Conservation (phyloP, 179 eudicot species). For the Heliamphora pulchella region DNA sequence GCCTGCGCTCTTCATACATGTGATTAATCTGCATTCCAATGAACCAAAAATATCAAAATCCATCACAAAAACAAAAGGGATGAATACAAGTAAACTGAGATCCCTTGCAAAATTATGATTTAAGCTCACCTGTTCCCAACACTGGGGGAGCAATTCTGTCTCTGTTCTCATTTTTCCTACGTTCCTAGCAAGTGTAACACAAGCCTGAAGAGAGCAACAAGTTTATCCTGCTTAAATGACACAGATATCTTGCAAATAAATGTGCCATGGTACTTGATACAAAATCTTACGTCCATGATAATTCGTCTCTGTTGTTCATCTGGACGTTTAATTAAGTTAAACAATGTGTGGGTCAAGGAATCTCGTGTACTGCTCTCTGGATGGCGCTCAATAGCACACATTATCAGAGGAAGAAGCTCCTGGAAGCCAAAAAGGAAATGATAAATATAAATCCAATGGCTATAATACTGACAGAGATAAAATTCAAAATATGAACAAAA, state of each 20-base stretch:
- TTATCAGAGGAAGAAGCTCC: constrained; percentile 99
- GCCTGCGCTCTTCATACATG: constrained; percentile 94
- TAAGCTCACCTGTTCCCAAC: constrained; percentile 94
- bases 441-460: background rate
- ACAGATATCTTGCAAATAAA: constrained; percentile 11
- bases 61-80: constrained; percentile 8
- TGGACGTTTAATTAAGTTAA: constrained; percentile 95
- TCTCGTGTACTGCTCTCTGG: constrained; percentile 86
- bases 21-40: constrained; percentile 73
- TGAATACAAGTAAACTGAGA: background rate
- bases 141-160: constrained; percentile 98
- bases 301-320: constrained; percentile 97
- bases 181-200: constrained; percentile 90
- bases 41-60: constrained; percentile 13
- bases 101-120: constrained; percentile 10
- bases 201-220: constrained; percentile 48
- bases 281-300: constrained; percentile 83
- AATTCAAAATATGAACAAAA: background rate
- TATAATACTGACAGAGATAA: background rate
- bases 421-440: constrained; percentile 22
- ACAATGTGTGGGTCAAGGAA: constrained; percentile 91
- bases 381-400: constrained; percentile 99
- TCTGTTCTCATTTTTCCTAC: constrained; percentile 98
- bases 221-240: background rate
- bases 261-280: background rate